These are phyloP conservation scores for Aeminium ludgeri DNA, from an alignment of 495 filamentous ascomycete genomes.

Conservation along the genomic window DNA sequence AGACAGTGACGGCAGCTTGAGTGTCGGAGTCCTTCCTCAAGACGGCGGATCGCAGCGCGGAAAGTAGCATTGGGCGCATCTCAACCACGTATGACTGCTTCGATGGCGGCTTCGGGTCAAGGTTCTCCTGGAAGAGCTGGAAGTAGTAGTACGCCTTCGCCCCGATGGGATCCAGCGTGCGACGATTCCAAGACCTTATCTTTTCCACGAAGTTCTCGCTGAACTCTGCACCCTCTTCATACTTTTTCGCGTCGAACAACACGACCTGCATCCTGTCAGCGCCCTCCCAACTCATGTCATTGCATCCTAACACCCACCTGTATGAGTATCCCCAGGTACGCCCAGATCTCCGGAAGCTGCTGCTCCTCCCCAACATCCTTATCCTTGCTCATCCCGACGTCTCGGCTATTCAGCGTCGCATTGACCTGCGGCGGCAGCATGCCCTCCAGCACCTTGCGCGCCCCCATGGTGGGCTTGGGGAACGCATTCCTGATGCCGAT, in stretches of 20 bases:
- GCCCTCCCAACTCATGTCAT: neutral
- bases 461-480: constrained; percentile 7
- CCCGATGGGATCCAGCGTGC: constrained; percentile 82
- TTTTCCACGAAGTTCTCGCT: constrained; percentile 64
- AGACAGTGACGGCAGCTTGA: constrained; percentile 83
- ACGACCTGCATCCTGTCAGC: constrained; percentile 51
- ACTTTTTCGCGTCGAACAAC: constrained; percentile 66
- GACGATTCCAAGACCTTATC: constrained; percentile 76
- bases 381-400: neutral
- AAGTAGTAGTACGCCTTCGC: constrained; percentile 97
- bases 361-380: constrained; percentile 5
- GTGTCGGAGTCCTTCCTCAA: constrained; percentile 91
- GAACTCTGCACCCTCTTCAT: constrained; percentile 64
- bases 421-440: constrained; percentile 8
- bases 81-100: constrained; percentile 65
- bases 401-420: neutral
- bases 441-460: constrained; percentile 13
- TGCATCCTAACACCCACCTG: constrained; percentile 27
- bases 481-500: constrained; percentile 11
- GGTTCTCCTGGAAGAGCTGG: constrained; percentile 80
- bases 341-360: constrained; percentile 59
- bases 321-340: constrained; percentile 69
- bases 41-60: constrained; percentile 80
- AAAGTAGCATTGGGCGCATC: constrained; percentile 71
- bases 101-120: constrained; percentile 70